These are phyloP conservation scores for Hura crepitans DNA, from an alignment of 441 rosid genomes.

Conservation along the genomic window DNA sequence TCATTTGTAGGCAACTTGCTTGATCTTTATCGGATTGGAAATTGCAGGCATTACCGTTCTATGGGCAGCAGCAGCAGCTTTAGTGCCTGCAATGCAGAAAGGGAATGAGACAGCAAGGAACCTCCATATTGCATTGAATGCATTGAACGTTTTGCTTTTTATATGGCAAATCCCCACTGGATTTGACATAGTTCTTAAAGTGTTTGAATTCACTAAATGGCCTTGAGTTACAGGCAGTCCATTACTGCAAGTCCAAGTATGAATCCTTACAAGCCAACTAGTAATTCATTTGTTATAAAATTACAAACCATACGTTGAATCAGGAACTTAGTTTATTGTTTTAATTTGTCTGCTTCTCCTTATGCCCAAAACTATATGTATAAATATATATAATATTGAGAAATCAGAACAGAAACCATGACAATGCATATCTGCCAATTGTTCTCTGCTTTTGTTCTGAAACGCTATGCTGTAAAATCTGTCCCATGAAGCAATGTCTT, in stretches of 20 bases:
- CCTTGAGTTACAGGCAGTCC: slow-evolving; percentile 39
- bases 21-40: slow-evolving; percentile 12
- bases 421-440: background rate
- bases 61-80: slow-evolving; percentile 84
- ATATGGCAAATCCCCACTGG: slow-evolving; percentile 82
- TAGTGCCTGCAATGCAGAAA: slow-evolving; percentile 87
- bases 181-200: slow-evolving; percentile 64
- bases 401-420: background rate
- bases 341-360: background rate
- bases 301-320: too few relatives aligned
- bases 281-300: background rate
- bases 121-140: slow-evolving; percentile 75
- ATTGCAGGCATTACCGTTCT: slow-evolving; percentile 65
- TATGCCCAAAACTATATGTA: background rate
- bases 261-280: background rate
- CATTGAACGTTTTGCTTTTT: slow-evolving; percentile 58
- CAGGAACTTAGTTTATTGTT: background rate
- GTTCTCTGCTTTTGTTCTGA: background rate
- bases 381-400: background rate
- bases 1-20: background rate
- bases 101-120: slow-evolving; percentile 74
- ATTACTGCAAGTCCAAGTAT: background rate
- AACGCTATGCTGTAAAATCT: background rate
- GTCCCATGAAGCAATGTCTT: background rate
- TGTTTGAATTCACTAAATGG: slow-evolving; percentile 79